Evolutionary conservation across 2,329 filamentous ascomycete species (phyloP), one percentile per base, ranked within the genome.

Genomic region (Epichloe hybrida): DNA sequence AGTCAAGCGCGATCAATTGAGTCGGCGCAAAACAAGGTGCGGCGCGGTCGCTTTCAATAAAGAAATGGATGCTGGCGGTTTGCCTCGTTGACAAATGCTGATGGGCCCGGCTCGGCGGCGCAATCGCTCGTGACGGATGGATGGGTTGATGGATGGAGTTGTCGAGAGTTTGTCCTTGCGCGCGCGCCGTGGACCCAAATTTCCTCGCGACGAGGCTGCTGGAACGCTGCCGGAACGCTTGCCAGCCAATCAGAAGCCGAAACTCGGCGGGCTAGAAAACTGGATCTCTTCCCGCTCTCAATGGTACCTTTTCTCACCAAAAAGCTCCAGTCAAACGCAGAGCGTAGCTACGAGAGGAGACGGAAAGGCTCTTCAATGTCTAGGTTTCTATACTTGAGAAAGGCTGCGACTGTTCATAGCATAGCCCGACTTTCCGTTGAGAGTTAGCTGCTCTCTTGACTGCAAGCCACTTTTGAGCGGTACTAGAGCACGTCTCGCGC

Each of bases 131-230:
- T 50, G 50, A 54, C 53, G 51, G 46, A 44, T 21, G 17, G 17
- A 17, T 17, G 17, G 27, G 36, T 17, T 17, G 49, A 54, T 48
- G 48, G 42, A 38, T 46, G 36, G 42, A 49, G 50, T 52, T 46
- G 46, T 27, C 23, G 1, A 27, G 2, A 34, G 46, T 47, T 45
- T 37, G 50, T 49, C 55, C 53, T 54, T 37, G 46, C 46, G 37
- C 46, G 48, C 39, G 56, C 55, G 56, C 55, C 60, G 57, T 58
- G 57, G 59, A 58, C 15, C 65, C 62, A 66, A 66, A 67, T 61
- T 65, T 66, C 59, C 50, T 66, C 65, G 66, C 64, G 64, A 66
- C 64, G 55, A 66, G 64, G 62, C 60, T 63, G 57, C 49, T 27
- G 17, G 17, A 17, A 17, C 17, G 17, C 17, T 17, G 17, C 17